Evolutionary conservation across 345 rosid species (phyloP), one percentile per base, ranked within the genome.

Genomic region (Eucalyptus erythrocorys): DNA sequence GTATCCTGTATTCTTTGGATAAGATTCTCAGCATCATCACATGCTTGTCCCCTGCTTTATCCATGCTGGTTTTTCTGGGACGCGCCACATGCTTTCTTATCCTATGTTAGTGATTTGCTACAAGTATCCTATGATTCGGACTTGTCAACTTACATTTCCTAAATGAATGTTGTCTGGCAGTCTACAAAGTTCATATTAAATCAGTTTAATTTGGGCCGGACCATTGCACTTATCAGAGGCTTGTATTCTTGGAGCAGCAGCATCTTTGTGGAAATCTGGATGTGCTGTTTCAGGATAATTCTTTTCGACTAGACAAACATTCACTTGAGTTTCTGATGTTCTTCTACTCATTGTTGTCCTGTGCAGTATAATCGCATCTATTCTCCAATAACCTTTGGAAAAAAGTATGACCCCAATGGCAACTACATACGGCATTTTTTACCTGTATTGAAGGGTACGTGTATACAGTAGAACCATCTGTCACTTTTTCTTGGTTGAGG

Each of bases 321-420:
- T 8, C 27, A 13, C 0, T 32, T 79, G 45, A 82, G n/a, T 79
- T 42, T 71, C 48, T n/a, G 47, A 47, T 2, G 32, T 27, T 30
- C 87, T 27, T 30, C 86, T 51, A 19, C 48, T 87, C 88, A 79
- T 61, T 43, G 15, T 79, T 86, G 66, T 88, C 87, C 57, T 91
- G 87, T 71, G 68, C 94, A 96, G 99, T 96, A 96, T 90, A 92
- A 97, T 88, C 98, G 99, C 43, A 94, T 96, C 49, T 97, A 97
- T 87, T 97, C 99, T 17, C 99, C 98, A 30, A 85, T 94, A 91
- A 92, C 98, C 30, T 97, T 96, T 45, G 99, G 98, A 82, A 97
- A 95, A 95, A 97, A 96, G 91, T 96, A 95, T 8, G 99, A 97
- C 86, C 97, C 97, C 7, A 93, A 94, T 89, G 99, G 99, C 43